Evolutionary conservation across 2,329 filamentous ascomycete genomes (phyloP), one percentile per base, ranked within the genome.

Genomic region (Trichoderma brevicompactum): DNA sequence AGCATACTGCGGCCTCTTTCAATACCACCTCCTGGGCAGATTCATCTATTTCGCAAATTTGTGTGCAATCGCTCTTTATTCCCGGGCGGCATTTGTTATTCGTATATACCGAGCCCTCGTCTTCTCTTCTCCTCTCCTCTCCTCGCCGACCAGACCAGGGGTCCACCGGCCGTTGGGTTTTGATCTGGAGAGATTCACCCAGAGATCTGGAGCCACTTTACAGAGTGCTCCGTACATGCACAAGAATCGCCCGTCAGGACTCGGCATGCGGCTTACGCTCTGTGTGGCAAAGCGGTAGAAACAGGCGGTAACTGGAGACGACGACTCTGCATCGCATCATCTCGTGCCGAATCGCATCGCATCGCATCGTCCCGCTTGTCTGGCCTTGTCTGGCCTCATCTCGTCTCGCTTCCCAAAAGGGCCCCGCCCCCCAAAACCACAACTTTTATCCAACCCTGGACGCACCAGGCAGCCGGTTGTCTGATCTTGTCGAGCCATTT

Each of bases 381-480:
- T 40, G 34, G 50, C 10, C 50, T 34, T 36, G 41, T 17, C 54
- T 46, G n/a, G 19, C 32, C 59, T 53, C 59, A 19, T 19, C 48
- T 53, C 28, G 40, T 46, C 49, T 63, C 60, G 49, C 49, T 63
- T 40, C 60, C 32, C 52, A 54, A 34, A 54, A n/a, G 52, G 38
- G 48, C 59, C 59, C 59, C 59, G 59, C 59, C 40, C 48, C 49
- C 41, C 17, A 44, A 54, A 28, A 10, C 60, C 49, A 43, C 41
- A 44, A 32, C 41, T 23, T 36, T 59, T 8, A 10, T 32, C 40
- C 23, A 46, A 23, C 60, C 60, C 60, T 63, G 60, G 60, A 63
- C 49, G 17, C 28, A 15, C 48, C 32, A 28, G 40, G 6, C 44
- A 10, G 4, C 17, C 19, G n/a, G 34, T 62, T 62, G 17, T 36